Evolutionary conservation across 2,329 filamentous ascomycete species (phyloP).

Genomic region (Mycogone perniciosa): DNA sequence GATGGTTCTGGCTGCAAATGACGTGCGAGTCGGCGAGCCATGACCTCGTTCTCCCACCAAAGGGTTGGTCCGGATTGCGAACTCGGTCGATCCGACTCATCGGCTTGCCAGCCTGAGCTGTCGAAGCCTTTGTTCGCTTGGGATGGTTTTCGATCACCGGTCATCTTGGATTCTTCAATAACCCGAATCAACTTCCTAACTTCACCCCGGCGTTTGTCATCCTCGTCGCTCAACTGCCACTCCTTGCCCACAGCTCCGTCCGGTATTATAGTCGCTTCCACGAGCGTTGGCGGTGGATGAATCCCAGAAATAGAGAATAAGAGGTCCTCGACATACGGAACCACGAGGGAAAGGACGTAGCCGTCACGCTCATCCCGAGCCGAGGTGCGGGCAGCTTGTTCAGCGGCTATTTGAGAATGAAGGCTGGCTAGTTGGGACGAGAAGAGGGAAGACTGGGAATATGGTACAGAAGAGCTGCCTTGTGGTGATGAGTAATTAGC

Average conservation of each 20-base stretch:
- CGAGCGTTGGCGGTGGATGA: constrained; percentile 25
- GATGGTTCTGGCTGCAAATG: constrained; percentile 34
- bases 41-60: constrained; percentile 43
- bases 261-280: constrained; percentile 42
- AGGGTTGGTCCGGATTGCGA: constrained; percentile 15
- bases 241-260: constrained; percentile 30
- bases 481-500: background rate
- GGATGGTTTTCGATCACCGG: background rate
- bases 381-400: constrained; percentile 26
- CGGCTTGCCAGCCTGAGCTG: background rate
- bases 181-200: constrained; percentile 29
- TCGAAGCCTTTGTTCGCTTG: background rate
- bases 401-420: constrained; percentile 30
- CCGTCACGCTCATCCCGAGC: constrained; percentile 33
- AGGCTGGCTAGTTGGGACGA: constrained; percentile 31
- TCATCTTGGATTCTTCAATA: background rate
- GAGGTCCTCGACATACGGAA: constrained; percentile 37
- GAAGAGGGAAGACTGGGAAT: constrained; percentile 23
- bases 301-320: constrained; percentile 31
- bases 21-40: constrained; percentile 39
- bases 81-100: constrained; percentile 34
- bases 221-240: constrained; percentile 32
- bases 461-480: background rate
- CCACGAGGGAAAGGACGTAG: constrained; percentile 32
- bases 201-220: constrained; percentile 24